phyloP scores from a whole-genome alignment of 805 yeast species.

The Priceomyces castillae region DNA sequence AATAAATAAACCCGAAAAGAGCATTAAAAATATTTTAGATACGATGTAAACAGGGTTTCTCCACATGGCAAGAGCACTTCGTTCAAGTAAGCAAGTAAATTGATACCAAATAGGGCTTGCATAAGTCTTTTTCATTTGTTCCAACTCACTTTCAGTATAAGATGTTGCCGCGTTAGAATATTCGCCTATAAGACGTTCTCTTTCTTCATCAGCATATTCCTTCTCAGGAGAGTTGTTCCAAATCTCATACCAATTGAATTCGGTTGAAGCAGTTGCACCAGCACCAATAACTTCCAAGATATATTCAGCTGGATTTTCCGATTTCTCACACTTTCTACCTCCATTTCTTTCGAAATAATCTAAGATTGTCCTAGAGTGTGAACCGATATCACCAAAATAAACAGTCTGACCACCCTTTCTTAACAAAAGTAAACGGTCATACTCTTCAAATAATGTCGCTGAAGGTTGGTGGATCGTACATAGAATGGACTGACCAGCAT shows the following conservation, averaged over 20 bases:
- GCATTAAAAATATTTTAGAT: conserved; percentile 46
- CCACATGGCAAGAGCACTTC: conserved; percentile 28
- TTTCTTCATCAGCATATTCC: conserved; percentile 10
- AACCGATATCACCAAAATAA: conserved; percentile 42
- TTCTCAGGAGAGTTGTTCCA: conserved; percentile 44
- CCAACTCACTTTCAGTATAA: conserved; percentile 6
- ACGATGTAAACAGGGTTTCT: conserved; percentile 41
- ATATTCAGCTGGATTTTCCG: conserved; percentile 38
- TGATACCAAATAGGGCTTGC: conserved; percentile 20
- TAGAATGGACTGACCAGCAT: conserved; percentile 34
- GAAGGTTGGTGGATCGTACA: conserved; percentile 80
- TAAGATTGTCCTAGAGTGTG: conserved; percentile 17
- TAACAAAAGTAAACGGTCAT: conserved; percentile 68
- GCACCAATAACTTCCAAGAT: conserved; percentile 62
- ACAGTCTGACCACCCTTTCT: conserved; percentile 72
- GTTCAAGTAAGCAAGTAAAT: conserved; percentile 14
- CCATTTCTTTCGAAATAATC: conserved; percentile 31
- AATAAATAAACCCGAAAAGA: conserved; percentile 44
- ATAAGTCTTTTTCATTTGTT: conserved; percentile 11
- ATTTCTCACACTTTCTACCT: conserved; percentile 52
- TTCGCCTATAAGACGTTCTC: conserved; percentile 11
- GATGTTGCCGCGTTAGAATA: conserved; percentile 5
- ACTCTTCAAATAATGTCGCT: conserved; percentile 67
- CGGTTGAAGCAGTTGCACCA: conserved; percentile 65
- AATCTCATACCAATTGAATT: conserved; percentile 59